These are phyloP conservation scores for Trypanosoma cruzi DNA, from an alignment of 208 protist species.

Conservation along the genomic window DNA sequence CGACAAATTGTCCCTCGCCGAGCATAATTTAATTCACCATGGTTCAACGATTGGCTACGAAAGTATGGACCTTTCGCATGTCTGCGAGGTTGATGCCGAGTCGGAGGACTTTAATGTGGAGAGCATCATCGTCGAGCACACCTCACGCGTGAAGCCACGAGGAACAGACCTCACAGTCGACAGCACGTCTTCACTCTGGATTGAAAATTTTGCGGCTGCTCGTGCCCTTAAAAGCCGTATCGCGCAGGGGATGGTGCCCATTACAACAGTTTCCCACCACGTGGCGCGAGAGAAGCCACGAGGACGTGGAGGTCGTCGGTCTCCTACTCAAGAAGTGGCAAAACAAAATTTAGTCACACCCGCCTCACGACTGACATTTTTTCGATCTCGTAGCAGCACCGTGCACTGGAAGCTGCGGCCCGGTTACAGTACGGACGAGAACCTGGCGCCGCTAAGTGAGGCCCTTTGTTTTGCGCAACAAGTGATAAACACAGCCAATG, in stretches of 20 bases:
- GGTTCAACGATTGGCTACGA: slow-evolving; percentile 81
- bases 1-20: slow-evolving; percentile 76
- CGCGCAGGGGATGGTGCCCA: slow-evolving; percentile 36
- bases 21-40: slow-evolving; percentile 79
- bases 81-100: slow-evolving; percentile 78
- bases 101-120: slow-evolving; percentile 87
- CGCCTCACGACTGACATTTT: slow-evolving; percentile 78
- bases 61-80: slow-evolving; percentile 78
- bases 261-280: slow-evolving; percentile 37
- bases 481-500: slow-evolving; percentile 82
- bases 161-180: slow-evolving; percentile 78
- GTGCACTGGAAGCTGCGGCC: slow-evolving; percentile 86
- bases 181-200: slow-evolving; percentile 81
- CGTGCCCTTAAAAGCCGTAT: slow-evolving; percentile 69
- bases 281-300: slow-evolving; percentile 23
- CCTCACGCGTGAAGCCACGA: slow-evolving; percentile 59
- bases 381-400: slow-evolving; percentile 65
- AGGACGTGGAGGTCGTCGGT: slow-evolving; percentile 17
- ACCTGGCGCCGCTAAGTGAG: slow-evolving; percentile 78
- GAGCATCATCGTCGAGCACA: slow-evolving; percentile 88
- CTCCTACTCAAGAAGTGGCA: slow-evolving; percentile 22
- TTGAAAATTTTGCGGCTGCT: slow-evolving; percentile 90
- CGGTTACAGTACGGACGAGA: slow-evolving; percentile 61
- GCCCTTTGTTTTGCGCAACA: slow-evolving; percentile 78
- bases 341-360: slow-evolving; percentile 57